Evolutionary conservation across 345 rosid genomes (phyloP).

Genomic region (Triadica sebifera): DNA sequence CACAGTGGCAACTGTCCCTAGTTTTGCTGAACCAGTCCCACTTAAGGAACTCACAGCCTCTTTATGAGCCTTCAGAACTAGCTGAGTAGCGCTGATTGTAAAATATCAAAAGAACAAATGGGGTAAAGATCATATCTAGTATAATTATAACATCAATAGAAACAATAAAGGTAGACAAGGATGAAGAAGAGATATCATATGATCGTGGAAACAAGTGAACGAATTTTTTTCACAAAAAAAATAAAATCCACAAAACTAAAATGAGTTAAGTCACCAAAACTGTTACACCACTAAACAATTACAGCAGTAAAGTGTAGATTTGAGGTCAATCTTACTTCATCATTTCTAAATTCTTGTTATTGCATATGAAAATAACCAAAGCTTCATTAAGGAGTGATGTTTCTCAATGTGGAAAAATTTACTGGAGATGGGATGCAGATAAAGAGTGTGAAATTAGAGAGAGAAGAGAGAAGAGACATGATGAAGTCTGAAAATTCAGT

Average conservation of each 20-base stretch:
- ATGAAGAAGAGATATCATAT: background rate
- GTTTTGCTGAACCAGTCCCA: constrained; percentile 80
- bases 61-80: constrained; percentile 91
- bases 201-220: background rate
- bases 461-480: too few species aligned
- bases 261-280: background rate
- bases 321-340: background rate
- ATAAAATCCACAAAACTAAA: background rate
- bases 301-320: background rate
- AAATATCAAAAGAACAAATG: constrained; percentile 16
- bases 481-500: too few species aligned
- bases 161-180: background rate
- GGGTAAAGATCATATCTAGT: background rate
- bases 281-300: background rate
- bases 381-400: background rate
- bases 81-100: constrained; percentile 70
- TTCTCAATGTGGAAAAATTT: background rate
- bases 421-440: background rate
- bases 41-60: constrained; percentile 95
- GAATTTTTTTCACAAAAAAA: background rate
- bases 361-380: background rate
- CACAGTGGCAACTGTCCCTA: constrained; percentile 91
- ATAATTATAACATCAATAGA: background rate
- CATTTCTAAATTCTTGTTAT: background rate
- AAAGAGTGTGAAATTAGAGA: too few species aligned